Conservation (phyloP, 1,284 basidiomycete genomes). For the Meira nashicola region DNA sequence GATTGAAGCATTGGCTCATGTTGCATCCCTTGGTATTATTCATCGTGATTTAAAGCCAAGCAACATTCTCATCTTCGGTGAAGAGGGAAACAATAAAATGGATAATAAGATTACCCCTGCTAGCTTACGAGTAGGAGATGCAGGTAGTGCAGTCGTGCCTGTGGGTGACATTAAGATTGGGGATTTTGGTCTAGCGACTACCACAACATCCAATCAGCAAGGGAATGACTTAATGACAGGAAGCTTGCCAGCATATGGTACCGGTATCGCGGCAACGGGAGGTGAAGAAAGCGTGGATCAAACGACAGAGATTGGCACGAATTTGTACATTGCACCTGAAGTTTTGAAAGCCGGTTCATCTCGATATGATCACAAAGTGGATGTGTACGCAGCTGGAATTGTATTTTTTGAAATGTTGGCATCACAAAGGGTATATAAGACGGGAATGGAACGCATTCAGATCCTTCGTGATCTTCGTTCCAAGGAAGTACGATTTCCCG, state of each 20-base stretch:
- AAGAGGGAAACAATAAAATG: neutral
- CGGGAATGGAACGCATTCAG: conserved; percentile 76
- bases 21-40: conserved; percentile 75
- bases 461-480: conserved; percentile 74
- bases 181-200: conserved; percentile 75
- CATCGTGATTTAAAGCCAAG: conserved; percentile 75
- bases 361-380: conserved; percentile 69
- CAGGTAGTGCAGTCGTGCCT: neutral
- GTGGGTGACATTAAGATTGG: conserved; percentile 87
- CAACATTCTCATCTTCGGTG: conserved; percentile 45
- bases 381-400: conserved; percentile 87
- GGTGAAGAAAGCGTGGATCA: conserved; percentile 58
- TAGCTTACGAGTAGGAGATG: neutral
- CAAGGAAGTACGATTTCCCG: conserved; percentile 69
- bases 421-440: conserved; percentile 63
- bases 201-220: conserved; percentile 30
- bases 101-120: neutral
- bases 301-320: conserved; percentile 70
- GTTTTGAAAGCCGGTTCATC: conserved; percentile 45
- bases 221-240: conserved; percentile 28
- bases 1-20: conserved; percentile 80
- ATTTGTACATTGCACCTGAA: conserved; percentile 72
- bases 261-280: conserved; percentile 55
- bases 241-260: neutral
- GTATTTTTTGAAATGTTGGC: conserved; percentile 99